Evolutionary conservation across 1,284 basidiomycete genomes (phyloP), one percentile per base, ranked within the genome.

Genomic region (Wolfiporia cocos): DNA sequence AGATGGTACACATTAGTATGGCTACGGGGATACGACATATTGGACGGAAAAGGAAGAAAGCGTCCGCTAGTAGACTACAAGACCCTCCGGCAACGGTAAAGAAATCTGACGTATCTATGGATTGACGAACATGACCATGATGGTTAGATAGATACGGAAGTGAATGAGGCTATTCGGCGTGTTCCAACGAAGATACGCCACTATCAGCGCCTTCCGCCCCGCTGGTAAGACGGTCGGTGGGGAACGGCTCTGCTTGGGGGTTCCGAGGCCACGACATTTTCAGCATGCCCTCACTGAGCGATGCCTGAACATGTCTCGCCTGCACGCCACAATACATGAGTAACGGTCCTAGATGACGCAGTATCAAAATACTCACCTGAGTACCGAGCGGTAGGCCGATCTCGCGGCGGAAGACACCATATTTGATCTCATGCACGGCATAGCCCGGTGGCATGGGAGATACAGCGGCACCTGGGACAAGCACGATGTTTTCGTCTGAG

Each of bases 381-480:
- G 68, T 64, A 19, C 73, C 73, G 2, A 50, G 37, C 14, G 76
- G 74, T 5, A 79, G 54, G 26, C 53, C 58, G 10, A 79, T 57
- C 3, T 59, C 59, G 23, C 76, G 68, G 18, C 63, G 63, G 49
- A 77, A 78, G 39, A 58, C 58, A 4, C 77, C 77, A 48, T 74
- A 78, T 29, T 74, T 69, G 41, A 80, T 55, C 49, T 80, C 76
- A 20, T 66, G 65, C 6, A 66, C 51, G 2, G 64, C 60, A 45
- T 59, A 59, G 1, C 48, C 39, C 3, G 44, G 34, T 32, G 32
- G 37, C 21, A 33, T 41, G 39, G 15, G 44, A 35, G 33, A 41
- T 17, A 23, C 46, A 41, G 15, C 12, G n/a, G 51, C 10, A 2
- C 14, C 26, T 5, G 23, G 15, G 12, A 23, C n/a, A 12, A 7